Percentiles rank a stretch among this genome's conserved stretches.
These are phyloP conservation scores for Trichoderma asperelloides DNA, from an alignment of 495 filamentous ascomycete species.

Conservation along the genomic window DNA sequence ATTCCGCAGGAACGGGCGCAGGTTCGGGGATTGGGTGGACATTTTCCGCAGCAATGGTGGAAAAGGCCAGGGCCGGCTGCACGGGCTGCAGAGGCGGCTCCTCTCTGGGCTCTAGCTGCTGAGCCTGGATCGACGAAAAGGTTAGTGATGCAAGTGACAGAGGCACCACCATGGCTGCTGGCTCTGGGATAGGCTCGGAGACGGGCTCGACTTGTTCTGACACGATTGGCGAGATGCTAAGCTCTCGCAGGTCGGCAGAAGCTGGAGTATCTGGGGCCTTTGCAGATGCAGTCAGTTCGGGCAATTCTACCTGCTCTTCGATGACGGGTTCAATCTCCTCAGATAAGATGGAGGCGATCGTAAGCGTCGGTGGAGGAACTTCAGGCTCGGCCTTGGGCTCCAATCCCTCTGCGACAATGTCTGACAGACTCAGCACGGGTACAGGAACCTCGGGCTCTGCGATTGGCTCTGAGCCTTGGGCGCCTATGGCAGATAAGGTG, in stretches of 20 bases:
- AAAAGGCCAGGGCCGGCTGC: slow-evolving; percentile 17
- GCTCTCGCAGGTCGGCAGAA: slow-evolving; percentile 8
- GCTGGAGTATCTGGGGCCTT: slow-evolving; percentile 12
- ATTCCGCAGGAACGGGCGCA: slow-evolving; percentile 7
- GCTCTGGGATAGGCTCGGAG: slow-evolving; percentile 13
- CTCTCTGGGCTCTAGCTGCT: slow-evolving; percentile 17
- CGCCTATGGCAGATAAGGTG: slow-evolving; percentile 22
- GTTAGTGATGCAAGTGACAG: slow-evolving; percentile 2
- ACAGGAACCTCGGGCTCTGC: slow-evolving; percentile 8
- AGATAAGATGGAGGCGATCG: slow-evolving; percentile 20
- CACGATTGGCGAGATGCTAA: slow-evolving; percentile 23
- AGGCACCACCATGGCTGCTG: not conserved
- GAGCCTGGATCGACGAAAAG: slow-evolving; percentile 11
- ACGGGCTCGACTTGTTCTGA: slow-evolving; percentile 19
- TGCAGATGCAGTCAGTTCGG: not conserved
- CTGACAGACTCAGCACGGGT: slow-evolving; percentile 20
- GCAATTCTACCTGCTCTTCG: slow-evolving; percentile 10
- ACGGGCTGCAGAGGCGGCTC: not conserved
- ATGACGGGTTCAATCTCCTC: slow-evolving; percentile 19
- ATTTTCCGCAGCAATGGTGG: slow-evolving; percentile 15
- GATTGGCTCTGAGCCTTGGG: slow-evolving; percentile 13
- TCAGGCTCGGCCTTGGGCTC: slow-evolving; percentile 5
- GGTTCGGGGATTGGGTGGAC: slow-evolving; percentile 23
- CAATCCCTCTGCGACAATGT: slow-evolving; percentile 19
- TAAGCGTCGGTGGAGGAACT: slow-evolving; percentile 10